phyloP scores from a whole-genome alignment of 2,329 filamentous ascomycete genomes.

The Diaporthe vexans region DNA sequence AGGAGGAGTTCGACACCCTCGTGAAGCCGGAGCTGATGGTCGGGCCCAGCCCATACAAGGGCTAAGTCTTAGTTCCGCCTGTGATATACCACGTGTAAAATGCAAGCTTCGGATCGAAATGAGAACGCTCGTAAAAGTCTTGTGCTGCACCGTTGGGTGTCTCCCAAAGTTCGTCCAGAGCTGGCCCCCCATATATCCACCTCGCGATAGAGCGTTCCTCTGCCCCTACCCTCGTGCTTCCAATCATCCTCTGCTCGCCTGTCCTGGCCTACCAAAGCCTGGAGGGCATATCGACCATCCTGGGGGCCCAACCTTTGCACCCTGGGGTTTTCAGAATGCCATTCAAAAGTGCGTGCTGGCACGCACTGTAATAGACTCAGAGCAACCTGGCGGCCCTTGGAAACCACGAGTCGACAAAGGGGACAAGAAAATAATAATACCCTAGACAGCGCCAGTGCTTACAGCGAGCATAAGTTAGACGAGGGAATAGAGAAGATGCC shows the following conservation, averaged over 20 bases:
- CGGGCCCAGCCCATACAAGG: conserved; percentile 77
- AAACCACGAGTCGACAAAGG: not conserved
- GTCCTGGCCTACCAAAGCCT: not conserved
- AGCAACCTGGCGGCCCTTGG: not conserved
- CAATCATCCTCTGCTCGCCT: not conserved
- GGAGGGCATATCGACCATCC: not conserved
- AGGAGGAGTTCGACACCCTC: conserved; percentile 89
- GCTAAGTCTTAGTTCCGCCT: conserved; percentile 47
- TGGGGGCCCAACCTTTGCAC: no score
- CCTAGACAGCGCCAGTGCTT: not conserved
- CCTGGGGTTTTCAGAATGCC: no score
- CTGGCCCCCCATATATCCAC: not conserved
- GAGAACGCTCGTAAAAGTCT: not conserved
- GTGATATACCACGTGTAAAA: not conserved
- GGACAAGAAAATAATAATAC: not conserved
- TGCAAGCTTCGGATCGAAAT: not conserved
- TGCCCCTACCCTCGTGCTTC: not conserved
- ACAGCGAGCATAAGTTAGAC: not conserved
- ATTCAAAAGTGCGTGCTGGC: no score
- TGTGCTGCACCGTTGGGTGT: not conserved
- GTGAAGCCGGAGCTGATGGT: conserved; percentile 97
- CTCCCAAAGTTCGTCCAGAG: not conserved
- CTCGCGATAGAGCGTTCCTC: not conserved
- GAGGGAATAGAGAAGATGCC: not conserved
- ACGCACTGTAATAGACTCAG: no score